Evolutionary conservation across 2,329 filamentous ascomycete genomes (phyloP).

Genomic region (Immersiporthe knoxdaviesiana): DNA sequence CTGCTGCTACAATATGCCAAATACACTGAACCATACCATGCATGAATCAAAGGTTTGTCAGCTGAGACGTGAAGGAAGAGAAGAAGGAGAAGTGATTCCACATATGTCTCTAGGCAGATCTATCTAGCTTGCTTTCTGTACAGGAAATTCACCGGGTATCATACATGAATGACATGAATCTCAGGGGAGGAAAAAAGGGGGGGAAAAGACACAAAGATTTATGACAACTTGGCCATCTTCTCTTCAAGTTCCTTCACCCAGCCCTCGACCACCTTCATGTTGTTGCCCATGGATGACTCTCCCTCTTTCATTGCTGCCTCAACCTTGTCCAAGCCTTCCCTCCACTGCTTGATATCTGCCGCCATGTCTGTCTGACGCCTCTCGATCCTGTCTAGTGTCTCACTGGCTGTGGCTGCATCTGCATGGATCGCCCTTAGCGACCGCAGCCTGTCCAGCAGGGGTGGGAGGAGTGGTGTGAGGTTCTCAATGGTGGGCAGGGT

Average conservation of each 20-base stretch:
- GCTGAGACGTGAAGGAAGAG: neutral
- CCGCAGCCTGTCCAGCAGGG: conserved; percentile 81
- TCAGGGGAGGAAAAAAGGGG: too few species aligned
- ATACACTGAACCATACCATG: neutral
- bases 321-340: conserved; percentile 31
- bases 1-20: neutral
- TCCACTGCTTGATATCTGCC: conserved; percentile 62
- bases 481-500: conserved; percentile 87
- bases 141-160: conserved; percentile 40
- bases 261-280: conserved; percentile 81
- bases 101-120: neutral
- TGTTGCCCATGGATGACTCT: conserved; percentile 71
- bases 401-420: conserved; percentile 79
- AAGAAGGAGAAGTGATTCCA: too few species aligned
- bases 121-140: neutral
- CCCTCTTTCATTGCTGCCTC: conserved; percentile 67
- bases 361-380: conserved; percentile 80
- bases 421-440: conserved; percentile 84
- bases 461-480: conserved; percentile 80
- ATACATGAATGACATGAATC: conserved; percentile 34
- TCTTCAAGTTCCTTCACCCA: conserved; percentile 89
- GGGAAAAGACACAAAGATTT: conserved; percentile 29
- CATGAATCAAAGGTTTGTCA: neutral
- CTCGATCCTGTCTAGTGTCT: conserved; percentile 78
- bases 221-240: conserved; percentile 66